These are phyloP conservation scores for Begonia loranthoides DNA, from an alignment of 306 rosid genomes.

Conservation along the genomic window DNA sequence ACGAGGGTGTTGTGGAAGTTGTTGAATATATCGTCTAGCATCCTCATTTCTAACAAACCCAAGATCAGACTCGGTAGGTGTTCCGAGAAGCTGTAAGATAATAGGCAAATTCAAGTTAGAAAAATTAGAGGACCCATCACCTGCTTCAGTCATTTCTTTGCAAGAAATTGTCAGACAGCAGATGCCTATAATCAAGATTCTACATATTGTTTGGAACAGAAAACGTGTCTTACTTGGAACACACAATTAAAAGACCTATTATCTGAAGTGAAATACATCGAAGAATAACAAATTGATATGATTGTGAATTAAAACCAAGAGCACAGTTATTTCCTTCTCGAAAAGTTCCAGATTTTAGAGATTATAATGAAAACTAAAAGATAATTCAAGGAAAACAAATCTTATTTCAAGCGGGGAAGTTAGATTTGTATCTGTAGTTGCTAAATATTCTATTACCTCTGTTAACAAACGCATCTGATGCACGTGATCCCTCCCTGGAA, in stretches of 20 bases:
- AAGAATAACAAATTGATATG: too few species aligned
- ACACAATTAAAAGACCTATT: too few species aligned
- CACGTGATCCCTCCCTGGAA: slow-evolving; percentile 85
- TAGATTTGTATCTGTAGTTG: too few species aligned
- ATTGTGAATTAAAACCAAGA: too few species aligned
- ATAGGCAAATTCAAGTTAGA: slow-evolving; percentile 2
- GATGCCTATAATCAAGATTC: not conserved
- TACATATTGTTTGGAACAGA: not conserved
- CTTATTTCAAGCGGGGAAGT: too few species aligned
- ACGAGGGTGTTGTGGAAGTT: slow-evolving; percentile 68
- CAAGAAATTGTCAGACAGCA: not conserved
- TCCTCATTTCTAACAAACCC: slow-evolving; percentile 76
- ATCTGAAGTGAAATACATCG: too few species aligned
- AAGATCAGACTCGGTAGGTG: slow-evolving; percentile 87
- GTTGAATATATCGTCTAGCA: slow-evolving; percentile 70
- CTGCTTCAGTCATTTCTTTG: not conserved
- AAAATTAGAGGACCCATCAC: slow-evolving; percentile 8
- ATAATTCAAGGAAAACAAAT: too few species aligned
- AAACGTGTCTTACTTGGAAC: not conserved
- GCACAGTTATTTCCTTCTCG: too few species aligned
- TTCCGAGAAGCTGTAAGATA: slow-evolving; percentile 72
- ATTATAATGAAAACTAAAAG: too few species aligned
- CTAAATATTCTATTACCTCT: slow-evolving; percentile 36
- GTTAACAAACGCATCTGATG: slow-evolving; percentile 94
- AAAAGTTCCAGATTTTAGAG: too few species aligned